Percentiles rank a stretch among this genome's conserved stretches.
Conservation (phyloP, 768 basidiomycete genomes). For the Mrakia gelida region DNA sequence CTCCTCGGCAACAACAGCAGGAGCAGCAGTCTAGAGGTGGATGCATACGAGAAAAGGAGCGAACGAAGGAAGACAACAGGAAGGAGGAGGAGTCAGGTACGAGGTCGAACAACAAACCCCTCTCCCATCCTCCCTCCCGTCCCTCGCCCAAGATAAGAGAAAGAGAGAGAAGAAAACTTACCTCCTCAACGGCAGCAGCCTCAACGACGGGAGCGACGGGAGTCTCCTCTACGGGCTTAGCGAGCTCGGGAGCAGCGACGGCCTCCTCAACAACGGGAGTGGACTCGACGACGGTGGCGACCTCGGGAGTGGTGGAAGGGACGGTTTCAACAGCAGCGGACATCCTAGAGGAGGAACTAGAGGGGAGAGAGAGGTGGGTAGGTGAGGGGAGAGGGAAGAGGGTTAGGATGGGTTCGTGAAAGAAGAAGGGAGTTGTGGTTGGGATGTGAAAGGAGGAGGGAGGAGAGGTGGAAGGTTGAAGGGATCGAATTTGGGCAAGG, state of each 20-base stretch:
- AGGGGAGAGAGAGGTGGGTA: background rate
- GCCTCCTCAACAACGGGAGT: background rate
- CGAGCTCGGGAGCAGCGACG: background rate
- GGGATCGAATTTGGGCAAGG: background rate
- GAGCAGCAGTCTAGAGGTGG: no score
- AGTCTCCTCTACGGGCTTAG: background rate
- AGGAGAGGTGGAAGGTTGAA: background rate
- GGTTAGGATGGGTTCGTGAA: background rate
- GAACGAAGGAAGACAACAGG: no score
- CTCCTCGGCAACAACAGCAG: background rate
- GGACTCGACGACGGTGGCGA: slow-evolving; percentile 2
- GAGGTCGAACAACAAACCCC: no score
- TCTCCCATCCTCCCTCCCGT: no score
- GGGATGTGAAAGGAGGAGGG: background rate
- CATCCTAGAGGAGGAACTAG: background rate
- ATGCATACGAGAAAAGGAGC: no score
- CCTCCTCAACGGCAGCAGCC: no score
- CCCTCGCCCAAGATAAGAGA: no score
- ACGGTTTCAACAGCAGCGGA: background rate
- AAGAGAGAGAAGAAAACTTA: no score
- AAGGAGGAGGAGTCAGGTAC: no score
- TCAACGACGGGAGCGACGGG: background rate
- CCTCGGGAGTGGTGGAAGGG: background rate
- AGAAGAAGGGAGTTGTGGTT: background rate
- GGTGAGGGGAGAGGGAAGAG: background rate